A percentile compares a stretch with the other conserved stretches of the same genome.
Evolutionary conservation across 2,329 filamentous ascomycete genomes (phyloP).

Genomic region (Neopestalotiopsis clavispora): DNA sequence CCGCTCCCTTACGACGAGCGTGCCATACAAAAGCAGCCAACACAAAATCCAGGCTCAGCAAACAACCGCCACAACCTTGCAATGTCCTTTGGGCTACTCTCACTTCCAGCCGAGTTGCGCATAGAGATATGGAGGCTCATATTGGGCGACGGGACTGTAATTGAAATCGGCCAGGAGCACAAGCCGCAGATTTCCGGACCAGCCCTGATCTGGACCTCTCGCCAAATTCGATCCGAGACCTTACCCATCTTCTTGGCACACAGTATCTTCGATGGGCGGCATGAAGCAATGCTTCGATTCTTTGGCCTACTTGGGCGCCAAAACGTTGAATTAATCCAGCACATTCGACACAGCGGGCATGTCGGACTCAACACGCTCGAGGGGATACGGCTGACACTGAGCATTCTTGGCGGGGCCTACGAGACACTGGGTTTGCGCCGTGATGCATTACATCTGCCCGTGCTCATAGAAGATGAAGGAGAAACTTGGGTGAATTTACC

Average conservation of each 20-base stretch:
- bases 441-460: background rate
- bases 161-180: constrained; percentile 6
- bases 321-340: constrained; percentile 3
- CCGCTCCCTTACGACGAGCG: too few species aligned
- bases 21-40: background rate
- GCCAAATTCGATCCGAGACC: background rate
- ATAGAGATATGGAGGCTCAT: background rate
- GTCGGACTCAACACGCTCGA: constrained; percentile 4
- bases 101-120: constrained; percentile 13
- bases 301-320: background rate
- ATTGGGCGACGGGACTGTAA: background rate
- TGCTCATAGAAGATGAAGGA: constrained; percentile 7
- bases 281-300: constrained; percentile 7
- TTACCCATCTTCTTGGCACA: constrained; percentile 6
- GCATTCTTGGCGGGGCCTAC: constrained; percentile 3
- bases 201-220: constrained; percentile 6
- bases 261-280: constrained; percentile 3
- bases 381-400: constrained; percentile 3
- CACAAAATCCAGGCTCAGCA: constrained; percentile 3
- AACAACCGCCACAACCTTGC: background rate
- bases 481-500: constrained; percentile 4
- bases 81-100: background rate
- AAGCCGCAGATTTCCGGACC: background rate
- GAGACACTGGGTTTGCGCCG: constrained; percentile 4
- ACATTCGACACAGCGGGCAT: constrained; percentile 8